phyloP scores from a whole-genome alignment of 176 grass and related monocot genomes.

The Avena atlantica region DNA sequence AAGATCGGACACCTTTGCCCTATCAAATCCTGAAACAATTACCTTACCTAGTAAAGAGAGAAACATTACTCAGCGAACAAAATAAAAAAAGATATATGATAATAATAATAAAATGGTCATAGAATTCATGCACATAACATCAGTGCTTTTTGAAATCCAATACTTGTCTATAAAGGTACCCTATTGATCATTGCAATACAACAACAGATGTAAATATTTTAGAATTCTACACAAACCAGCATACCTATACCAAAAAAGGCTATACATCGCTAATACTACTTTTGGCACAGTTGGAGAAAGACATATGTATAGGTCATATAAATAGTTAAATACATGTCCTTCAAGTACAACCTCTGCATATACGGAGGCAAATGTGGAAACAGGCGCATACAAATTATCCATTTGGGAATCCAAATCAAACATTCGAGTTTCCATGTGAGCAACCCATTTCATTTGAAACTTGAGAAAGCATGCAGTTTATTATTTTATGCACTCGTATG shows the following conservation, averaged over 20 bases:
- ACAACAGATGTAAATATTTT: neutral
- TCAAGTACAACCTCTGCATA: conserved; percentile 3
- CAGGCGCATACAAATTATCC: no score
- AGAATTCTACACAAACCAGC: neutral
- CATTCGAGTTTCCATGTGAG: conserved; percentile 12
- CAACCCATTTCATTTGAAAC: neutral
- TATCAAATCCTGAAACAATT: no score
- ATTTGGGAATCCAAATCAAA: neutral
- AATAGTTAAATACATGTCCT: neutral
- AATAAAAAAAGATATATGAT: neutral
- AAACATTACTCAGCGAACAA: conserved; percentile 37
- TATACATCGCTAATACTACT: neutral
- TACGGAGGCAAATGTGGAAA: conserved; percentile 1
- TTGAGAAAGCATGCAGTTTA: neutral
- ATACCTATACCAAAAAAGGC: neutral
- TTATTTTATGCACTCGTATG: neutral
- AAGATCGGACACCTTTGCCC: no score
- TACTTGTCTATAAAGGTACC: conserved; percentile 24
- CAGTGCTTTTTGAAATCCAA: conserved; percentile 24
- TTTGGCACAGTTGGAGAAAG: neutral
- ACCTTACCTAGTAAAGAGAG: conserved; percentile 63
- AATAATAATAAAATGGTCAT: conserved; percentile 12
- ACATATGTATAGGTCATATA: neutral
- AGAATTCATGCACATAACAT: conserved; percentile 11
- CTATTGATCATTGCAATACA: conserved; percentile 8